Conservation (phyloP, 805 yeast genomes). For the Torulaspora microellipsoides region DNA sequence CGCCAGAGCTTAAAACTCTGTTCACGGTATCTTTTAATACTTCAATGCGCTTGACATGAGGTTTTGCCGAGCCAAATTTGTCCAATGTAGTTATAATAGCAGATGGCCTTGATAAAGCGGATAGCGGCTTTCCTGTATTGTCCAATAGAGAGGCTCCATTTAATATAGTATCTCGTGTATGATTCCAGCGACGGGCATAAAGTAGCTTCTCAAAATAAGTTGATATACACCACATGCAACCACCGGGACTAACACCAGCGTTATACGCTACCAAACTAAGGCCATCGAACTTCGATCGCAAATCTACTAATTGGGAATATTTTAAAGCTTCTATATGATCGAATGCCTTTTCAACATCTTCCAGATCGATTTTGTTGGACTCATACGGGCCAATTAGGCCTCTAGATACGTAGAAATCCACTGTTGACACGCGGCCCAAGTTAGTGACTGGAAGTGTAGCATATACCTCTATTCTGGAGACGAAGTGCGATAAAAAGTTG, state of each 20-base stretch:
- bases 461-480: slow-evolving; percentile 68
- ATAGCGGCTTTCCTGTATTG: slow-evolving; percentile 54
- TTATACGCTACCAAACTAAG: slow-evolving; percentile 72
- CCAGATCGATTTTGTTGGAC: slow-evolving; percentile 53
- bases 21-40: slow-evolving; percentile 63
- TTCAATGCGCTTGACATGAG: slow-evolving; percentile 61
- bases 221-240: slow-evolving; percentile 78
- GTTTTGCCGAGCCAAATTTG: slow-evolving; percentile 54
- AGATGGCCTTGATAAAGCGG: slow-evolving; percentile 69
- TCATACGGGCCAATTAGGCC: slow-evolving; percentile 74
- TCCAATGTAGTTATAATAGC: slow-evolving; percentile 65
- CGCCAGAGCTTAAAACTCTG: slow-evolving; percentile 38
- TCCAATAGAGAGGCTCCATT: slow-evolving; percentile 64
- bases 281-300: slow-evolving; percentile 57
- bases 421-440: slow-evolving; percentile 77
- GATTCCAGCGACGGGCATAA: slow-evolving; percentile 93
- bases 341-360: slow-evolving; percentile 76
- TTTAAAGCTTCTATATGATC: slow-evolving; percentile 67
- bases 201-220: slow-evolving; percentile 75
- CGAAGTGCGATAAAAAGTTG: slow-evolving; percentile 48
- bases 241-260: slow-evolving; percentile 93
- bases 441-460: slow-evolving; percentile 88
- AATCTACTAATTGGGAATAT: slow-evolving; percentile 67
- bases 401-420: slow-evolving; percentile 69
- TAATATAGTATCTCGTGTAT: slow-evolving; percentile 79